Percentiles rank a stretch among this genome's conserved stretches.
Evolutionary conservation across 2,329 filamentous ascomycete genomes (phyloP).

Genomic region (Colletotrichum chlorophyti): DNA sequence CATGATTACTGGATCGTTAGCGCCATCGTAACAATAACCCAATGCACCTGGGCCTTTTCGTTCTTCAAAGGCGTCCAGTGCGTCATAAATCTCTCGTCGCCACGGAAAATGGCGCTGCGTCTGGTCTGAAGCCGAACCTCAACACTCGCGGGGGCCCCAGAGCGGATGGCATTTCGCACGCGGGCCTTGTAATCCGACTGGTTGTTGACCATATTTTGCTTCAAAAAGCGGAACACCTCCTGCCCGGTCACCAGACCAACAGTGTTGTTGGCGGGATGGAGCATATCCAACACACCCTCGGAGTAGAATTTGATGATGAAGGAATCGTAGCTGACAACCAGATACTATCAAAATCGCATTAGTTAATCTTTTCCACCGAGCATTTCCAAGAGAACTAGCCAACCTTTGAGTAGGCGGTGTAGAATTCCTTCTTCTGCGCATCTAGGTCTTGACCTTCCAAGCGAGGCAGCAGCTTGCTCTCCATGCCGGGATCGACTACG

Average conservation of each 20-base stretch:
- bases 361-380: not conserved
- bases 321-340: slow-evolving; percentile 33
- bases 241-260: slow-evolving; percentile 31
- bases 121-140: slow-evolving; percentile 36
- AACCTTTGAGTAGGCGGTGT: slow-evolving; percentile 37
- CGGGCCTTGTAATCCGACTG: slow-evolving; percentile 33
- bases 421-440: slow-evolving; percentile 37
- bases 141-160: slow-evolving; percentile 40
- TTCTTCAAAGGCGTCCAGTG: slow-evolving; percentile 32
- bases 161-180: slow-evolving; percentile 29
- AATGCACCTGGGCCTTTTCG: slow-evolving; percentile 16
- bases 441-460: slow-evolving; percentile 35
- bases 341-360: slow-evolving; percentile 16
- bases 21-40: slow-evolving; percentile 26
- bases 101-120: slow-evolving; percentile 34
- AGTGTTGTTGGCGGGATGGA: slow-evolving; percentile 34
- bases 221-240: slow-evolving; percentile 36
- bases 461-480: slow-evolving; percentile 31
- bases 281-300: slow-evolving; percentile 32
- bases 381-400: not conserved
- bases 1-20: slow-evolving; percentile 9
- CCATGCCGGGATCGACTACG: slow-evolving; percentile 32
- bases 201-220: slow-evolving; percentile 33
- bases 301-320: slow-evolving; percentile 36
- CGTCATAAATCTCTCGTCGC: slow-evolving; percentile 30